These are phyloP conservation scores for Camellia lanceoleosa DNA, from an alignment of 148 eudicot genomes.

Conservation along the genomic window DNA sequence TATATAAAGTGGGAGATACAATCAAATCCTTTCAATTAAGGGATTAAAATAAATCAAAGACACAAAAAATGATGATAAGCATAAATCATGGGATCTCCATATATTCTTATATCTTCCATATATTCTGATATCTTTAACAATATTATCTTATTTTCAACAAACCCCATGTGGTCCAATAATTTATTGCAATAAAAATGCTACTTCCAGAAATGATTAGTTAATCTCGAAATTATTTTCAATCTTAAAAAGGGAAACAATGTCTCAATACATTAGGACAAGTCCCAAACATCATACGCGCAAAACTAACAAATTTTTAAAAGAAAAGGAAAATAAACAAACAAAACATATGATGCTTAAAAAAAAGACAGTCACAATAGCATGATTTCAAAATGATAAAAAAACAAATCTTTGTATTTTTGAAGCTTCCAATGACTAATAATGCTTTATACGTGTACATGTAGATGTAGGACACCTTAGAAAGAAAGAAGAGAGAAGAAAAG, in stretches of 20 bases:
- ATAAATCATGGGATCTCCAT: too few species aligned
- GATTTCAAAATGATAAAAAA: neutral
- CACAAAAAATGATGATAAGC: too few species aligned
- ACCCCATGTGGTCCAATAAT: too few species aligned
- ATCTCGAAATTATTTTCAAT: neutral
- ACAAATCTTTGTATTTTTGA: neutral
- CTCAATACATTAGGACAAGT: neutral
- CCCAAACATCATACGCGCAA: neutral
- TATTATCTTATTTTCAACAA: neutral
- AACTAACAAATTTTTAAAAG: neutral
- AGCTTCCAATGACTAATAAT: neutral
- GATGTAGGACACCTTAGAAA: too few species aligned
- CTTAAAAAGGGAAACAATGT: neutral
- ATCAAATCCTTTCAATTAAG: too few species aligned
- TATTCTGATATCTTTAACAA: too few species aligned
- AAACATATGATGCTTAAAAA: neutral
- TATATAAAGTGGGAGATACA: too few species aligned
- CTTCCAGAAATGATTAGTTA: neutral
- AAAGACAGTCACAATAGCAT: neutral
- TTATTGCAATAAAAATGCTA: neutral
- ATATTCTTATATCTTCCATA: too few species aligned
- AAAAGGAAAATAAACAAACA: neutral
- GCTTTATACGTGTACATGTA: neutral
- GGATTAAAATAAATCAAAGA: too few species aligned
- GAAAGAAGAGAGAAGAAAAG: too few species aligned